These are phyloP conservation scores for Phytophthora cactorum DNA, from an alignment of 352 stramenopile species.

Conservation along the genomic window DNA sequence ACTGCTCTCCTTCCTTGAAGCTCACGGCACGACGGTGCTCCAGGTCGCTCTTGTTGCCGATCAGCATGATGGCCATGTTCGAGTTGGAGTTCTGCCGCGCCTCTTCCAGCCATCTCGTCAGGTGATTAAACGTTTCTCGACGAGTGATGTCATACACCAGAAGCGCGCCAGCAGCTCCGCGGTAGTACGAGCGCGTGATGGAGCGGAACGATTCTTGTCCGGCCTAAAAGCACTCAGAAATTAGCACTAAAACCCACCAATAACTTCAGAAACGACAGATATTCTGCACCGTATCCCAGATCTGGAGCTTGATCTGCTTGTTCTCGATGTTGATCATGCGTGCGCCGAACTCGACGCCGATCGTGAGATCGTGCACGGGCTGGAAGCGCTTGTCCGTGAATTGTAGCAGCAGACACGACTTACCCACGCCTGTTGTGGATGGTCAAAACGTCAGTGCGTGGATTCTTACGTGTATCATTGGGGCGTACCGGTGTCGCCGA, in stretches of 20 bases:
- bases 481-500: slow-evolving; percentile 95
- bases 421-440: slow-evolving; percentile 94
- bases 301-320: slow-evolving; percentile 98
- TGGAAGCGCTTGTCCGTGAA: slow-evolving; percentile 99
- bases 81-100: slow-evolving; percentile 97
- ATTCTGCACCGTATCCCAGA: slow-evolving; percentile 93
- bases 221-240: slow-evolving; percentile 59
- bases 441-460: background rate
- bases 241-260: slow-evolving; percentile 4
- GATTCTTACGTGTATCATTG: background rate
- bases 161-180: slow-evolving; percentile 96
- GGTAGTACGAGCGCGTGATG: slow-evolving; percentile 99
- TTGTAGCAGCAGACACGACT: slow-evolving; percentile 99
- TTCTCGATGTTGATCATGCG: slow-evolving; percentile 99
- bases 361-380: slow-evolving; percentile 99
- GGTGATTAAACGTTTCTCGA: slow-evolving; percentile 99
- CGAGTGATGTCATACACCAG: slow-evolving; percentile 99
- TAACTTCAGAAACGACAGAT: background rate
- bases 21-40: slow-evolving; percentile 96
- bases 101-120: slow-evolving; percentile 98
- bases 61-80: slow-evolving; percentile 99
- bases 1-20: slow-evolving; percentile 98
- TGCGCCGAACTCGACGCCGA: slow-evolving; percentile 99
- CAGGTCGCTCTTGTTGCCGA: slow-evolving; percentile 99
- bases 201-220: slow-evolving; percentile 99